These are phyloP conservation scores for Hypomyces rosellus DNA, from an alignment of 2,329 filamentous ascomycete species.

Conservation along the genomic window DNA sequence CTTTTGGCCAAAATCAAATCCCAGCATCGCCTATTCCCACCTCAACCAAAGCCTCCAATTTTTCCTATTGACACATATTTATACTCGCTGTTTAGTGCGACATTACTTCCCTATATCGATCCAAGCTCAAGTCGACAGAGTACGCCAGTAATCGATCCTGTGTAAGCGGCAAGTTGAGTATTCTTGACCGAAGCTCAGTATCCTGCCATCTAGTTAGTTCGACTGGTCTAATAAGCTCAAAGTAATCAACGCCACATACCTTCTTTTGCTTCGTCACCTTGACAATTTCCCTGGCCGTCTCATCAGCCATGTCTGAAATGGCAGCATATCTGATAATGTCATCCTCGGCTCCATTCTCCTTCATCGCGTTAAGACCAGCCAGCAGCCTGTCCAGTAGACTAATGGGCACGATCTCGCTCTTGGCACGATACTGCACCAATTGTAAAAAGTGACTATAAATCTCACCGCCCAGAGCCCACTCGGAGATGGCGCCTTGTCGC, in stretches of 20 bases:
- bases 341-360: slow-evolving; percentile 35
- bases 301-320: slow-evolving; percentile 72
- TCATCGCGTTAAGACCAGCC: slow-evolving; percentile 49
- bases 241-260: slow-evolving; percentile 36
- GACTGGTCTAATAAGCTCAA: neutral
- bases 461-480: slow-evolving; percentile 74
- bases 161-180: slow-evolving; percentile 60
- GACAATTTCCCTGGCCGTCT: slow-evolving; percentile 61
- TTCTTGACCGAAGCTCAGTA: slow-evolving; percentile 31
- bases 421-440: slow-evolving; percentile 40
- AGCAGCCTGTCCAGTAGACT: slow-evolving; percentile 51
- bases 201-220: slow-evolving; percentile 21
- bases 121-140: slow-evolving; percentile 61
- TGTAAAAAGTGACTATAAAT: slow-evolving; percentile 63
- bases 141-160: slow-evolving; percentile 67
- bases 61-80: neutral
- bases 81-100: slow-evolving; percentile 26
- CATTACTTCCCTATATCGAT: slow-evolving; percentile 62
- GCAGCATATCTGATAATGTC: slow-evolving; percentile 59
- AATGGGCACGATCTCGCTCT: slow-evolving; percentile 34
- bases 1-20: neutral
- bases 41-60: neutral
- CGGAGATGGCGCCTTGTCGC: slow-evolving; percentile 54
- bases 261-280: slow-evolving; percentile 48
- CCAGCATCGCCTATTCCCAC: neutral